Conservation (phyloP, 345 rosid genomes). For the Psidium friedrichsthalianum region DNA sequence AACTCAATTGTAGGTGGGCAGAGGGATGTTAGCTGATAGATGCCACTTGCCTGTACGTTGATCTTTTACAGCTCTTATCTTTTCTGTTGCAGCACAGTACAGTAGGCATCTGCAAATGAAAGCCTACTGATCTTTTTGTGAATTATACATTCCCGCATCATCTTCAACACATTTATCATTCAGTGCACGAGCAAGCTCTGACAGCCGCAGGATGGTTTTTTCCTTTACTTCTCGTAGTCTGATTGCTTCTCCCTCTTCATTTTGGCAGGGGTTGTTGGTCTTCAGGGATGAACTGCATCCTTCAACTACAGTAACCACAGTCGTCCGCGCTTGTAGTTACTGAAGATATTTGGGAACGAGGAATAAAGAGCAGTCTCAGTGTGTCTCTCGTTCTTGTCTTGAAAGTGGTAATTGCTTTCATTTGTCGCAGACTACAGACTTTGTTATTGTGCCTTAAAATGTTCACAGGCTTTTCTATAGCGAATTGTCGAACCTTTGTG, state of each 20-base stretch:
- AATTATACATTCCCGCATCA: background rate
- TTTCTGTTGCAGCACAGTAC: background rate
- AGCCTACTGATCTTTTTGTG: background rate
- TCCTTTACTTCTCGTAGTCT: background rate
- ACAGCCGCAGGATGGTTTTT: background rate
- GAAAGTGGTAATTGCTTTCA: background rate
- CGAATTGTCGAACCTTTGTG: background rate
- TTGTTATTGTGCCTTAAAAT: background rate
- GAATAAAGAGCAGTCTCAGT: background rate
- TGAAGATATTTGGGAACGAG: background rate
- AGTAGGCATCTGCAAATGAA: background rate
- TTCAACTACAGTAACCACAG: background rate
- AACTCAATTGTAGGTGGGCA: background rate
- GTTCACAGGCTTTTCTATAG: background rate
- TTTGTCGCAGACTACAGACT: background rate
- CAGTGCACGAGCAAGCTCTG: background rate
- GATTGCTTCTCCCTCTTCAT: background rate
- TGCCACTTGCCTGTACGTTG: background rate
- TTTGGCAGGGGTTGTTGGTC: conserved; percentile 39
- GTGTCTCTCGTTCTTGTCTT: background rate
- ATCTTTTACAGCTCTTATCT: background rate
- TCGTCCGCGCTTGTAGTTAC: background rate
- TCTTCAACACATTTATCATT: background rate
- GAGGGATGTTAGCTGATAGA: background rate
- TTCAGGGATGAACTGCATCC: conserved; percentile 27